Conservation (phyloP, 2,329 filamentous ascomycete species). For the Aspergillus quadrilineatus region DNA sequence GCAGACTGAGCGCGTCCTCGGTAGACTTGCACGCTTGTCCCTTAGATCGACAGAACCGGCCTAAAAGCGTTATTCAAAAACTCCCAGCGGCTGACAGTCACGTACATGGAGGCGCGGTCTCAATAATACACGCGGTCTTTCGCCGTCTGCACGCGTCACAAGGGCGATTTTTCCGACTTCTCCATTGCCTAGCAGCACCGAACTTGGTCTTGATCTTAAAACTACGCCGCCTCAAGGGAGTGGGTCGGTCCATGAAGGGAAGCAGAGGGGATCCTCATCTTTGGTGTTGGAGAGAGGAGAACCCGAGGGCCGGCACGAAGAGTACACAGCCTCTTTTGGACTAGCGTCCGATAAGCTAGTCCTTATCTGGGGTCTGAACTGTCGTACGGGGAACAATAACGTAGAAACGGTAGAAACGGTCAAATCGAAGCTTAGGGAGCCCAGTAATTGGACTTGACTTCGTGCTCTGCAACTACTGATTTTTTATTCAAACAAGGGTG, state of each 20-base stretch:
- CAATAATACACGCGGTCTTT: constrained; percentile 52
- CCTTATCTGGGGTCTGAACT: no score
- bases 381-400: no score
- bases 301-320: not conserved
- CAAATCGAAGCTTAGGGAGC: no score
- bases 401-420: no score
- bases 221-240: not conserved
- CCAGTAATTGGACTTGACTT: no score
- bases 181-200: constrained; percentile 6
- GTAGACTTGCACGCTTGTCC: constrained; percentile 6
- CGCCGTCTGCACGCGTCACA: constrained; percentile 49
- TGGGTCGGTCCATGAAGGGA: not conserved
- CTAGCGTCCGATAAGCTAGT: not conserved
- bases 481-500: no score
- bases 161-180: constrained; percentile 50
- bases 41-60: constrained; percentile 11
- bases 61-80: not conserved
- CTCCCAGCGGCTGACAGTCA: not conserved
- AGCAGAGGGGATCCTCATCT: not conserved
- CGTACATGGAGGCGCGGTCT: constrained; percentile 46
- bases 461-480: no score
- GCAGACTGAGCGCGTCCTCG: not conserved
- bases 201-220: constrained; percentile 6
- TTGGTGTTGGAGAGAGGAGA: not conserved
- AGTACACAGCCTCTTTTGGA: not conserved